These are phyloP conservation scores for Lichenothelia convexa DNA, from an alignment of 495 filamentous ascomycete genomes.

Conservation along the genomic window DNA sequence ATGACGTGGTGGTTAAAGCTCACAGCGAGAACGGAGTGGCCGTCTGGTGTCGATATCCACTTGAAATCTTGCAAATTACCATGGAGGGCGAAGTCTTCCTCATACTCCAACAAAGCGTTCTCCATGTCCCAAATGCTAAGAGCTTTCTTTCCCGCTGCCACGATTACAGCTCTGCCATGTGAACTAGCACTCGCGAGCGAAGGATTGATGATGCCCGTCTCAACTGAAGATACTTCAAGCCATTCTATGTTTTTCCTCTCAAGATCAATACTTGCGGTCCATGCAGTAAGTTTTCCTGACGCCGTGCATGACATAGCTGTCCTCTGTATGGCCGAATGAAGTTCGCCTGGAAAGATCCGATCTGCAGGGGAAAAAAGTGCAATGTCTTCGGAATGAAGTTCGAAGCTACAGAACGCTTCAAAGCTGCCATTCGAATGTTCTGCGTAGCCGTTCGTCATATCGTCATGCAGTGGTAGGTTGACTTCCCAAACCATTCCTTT, in stretches of 20 bases:
- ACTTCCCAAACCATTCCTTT: slow-evolving; percentile 78
- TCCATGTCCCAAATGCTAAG: slow-evolving; percentile 86
- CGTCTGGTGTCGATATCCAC: slow-evolving; percentile 86
- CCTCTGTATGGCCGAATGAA: slow-evolving; percentile 70
- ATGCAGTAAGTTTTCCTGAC: slow-evolving; percentile 59
- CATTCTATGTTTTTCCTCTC: slow-evolving; percentile 45
- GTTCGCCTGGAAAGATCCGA: slow-evolving; percentile 75
- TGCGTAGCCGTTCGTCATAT: slow-evolving; percentile 6
- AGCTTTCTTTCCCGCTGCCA: slow-evolving; percentile 51
- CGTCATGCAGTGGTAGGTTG: slow-evolving; percentile 24
- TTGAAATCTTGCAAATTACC: slow-evolving; percentile 75
- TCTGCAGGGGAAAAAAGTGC: slow-evolving; percentile 78
- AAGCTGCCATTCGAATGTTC: slow-evolving; percentile 14
- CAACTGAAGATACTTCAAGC: slow-evolving; percentile 67
- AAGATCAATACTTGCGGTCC: slow-evolving; percentile 61
- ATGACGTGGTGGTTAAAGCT: slow-evolving; percentile 75
- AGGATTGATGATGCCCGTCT: slow-evolving; percentile 56
- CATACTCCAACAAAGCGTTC: slow-evolving; percentile 64
- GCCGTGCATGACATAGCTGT: slow-evolving; percentile 74
- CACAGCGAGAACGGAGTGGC: slow-evolving; percentile 78
- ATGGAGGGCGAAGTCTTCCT: slow-evolving; percentile 48
- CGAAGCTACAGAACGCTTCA: slow-evolving; percentile 51
- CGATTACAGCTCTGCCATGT: slow-evolving; percentile 71
- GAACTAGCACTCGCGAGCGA: slow-evolving; percentile 72
- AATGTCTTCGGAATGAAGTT: slow-evolving; percentile 53